phyloP scores from a whole-genome alignment of 192 early-diverging fungal genomes.

The Geranomyces michiganensis region DNA sequence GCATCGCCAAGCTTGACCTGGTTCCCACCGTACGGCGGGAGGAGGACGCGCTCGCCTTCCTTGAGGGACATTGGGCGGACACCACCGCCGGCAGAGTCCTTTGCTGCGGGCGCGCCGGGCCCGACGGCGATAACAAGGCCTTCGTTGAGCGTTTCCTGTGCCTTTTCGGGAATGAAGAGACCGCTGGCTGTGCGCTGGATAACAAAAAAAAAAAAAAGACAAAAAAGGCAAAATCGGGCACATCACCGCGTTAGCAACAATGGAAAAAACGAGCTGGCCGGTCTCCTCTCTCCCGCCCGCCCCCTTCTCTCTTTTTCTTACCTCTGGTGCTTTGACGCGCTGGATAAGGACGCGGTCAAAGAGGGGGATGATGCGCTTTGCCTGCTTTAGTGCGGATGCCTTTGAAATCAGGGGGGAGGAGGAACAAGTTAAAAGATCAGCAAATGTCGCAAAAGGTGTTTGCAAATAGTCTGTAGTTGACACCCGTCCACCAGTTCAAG shows the following conservation, averaged over 20 bases:
- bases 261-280: too few species aligned
- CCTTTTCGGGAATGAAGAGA: conserved; percentile 97
- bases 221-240: too few species aligned
- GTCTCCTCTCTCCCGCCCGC: too few species aligned
- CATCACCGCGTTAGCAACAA: not conserved
- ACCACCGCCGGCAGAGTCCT: conserved; percentile 45
- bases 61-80: conserved; percentile 77
- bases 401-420: not conserved
- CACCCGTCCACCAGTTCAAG: too few species aligned
- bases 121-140: conserved; percentile 93
- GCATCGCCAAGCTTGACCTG: conserved; percentile 88
- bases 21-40: conserved; percentile 94
- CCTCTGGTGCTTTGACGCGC: conserved; percentile 91
- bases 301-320: conserved; percentile 36
- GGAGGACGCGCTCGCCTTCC: conserved; percentile 92
- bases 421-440: too few species aligned
- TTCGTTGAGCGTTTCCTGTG: conserved; percentile 97
- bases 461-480: too few species aligned
- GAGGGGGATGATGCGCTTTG: conserved; percentile 92
- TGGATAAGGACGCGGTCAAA: conserved; percentile 98
- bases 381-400: conserved; percentile 22
- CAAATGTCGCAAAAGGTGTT: too few species aligned
- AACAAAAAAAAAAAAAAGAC: not conserved
- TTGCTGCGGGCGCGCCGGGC: conserved; percentile 79
- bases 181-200: conserved; percentile 90